Evolutionary conservation across 2,329 filamentous ascomycete genomes (phyloP), one percentile per base, ranked within the genome.

Genomic region (Clonostachys chloroleuca): DNA sequence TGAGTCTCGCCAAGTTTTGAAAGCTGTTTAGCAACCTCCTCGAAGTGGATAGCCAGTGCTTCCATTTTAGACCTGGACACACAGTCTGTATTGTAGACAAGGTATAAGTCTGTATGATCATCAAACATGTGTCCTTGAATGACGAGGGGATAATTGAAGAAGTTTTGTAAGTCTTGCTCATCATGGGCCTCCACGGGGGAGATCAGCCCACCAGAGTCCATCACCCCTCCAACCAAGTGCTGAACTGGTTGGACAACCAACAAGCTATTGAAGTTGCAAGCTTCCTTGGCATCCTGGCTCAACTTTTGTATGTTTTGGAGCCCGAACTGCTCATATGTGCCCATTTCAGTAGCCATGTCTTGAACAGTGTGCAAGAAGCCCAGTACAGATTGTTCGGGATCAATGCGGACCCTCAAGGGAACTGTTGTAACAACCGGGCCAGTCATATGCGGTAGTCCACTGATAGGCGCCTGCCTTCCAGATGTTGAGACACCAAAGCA

Each of bases 141-240:
- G 7, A 47, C 46, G 10, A 47, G 34, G 14, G 46, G 46, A 20
- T 47, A 47, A 30, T 9, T 47, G 40, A 47, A 47, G 46, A 43
- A 47, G 33, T 20, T 34, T 12, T 47, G 16, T 41, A 70, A 56
- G 1, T 65, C 69, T 49, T 13, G 39, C n/a, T n/a, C 14, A 13
- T n/a, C 39, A 24, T n/a, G 20, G 8, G 14, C 37, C 24, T 34
- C 24, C 12, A 18, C 39, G 6, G 39, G 45, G 7, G 42, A 16
- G n/a, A 41, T n/a, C 18, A 41, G 14, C 6, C 13, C 20, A 16
- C 42, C 45, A 6, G 37, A 16, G 9, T 16, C 18, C 16, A 8
- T 24, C 7, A 13, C 30, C 37, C 12, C 36, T 10, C 18, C 37
- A 35, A 20, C n/a, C 13, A 43, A 8, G 18, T 17, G 12, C 33